phyloP scores from a whole-genome alignment of 164 flowering plant species.

The Vitis cinerea region DNA sequence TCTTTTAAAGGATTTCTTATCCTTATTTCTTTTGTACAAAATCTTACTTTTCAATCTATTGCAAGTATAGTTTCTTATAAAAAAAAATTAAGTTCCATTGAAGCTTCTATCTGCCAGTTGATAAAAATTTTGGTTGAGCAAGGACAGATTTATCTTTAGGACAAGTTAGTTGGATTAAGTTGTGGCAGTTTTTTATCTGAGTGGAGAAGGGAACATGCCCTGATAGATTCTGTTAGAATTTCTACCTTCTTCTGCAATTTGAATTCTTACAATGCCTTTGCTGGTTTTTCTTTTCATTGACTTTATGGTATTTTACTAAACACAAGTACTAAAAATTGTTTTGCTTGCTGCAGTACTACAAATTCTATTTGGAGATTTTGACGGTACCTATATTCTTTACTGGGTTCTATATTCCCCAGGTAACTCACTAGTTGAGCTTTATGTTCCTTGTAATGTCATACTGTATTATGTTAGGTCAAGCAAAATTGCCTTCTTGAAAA shows the following conservation, averaged over 20 bases:
- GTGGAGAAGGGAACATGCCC: background rate
- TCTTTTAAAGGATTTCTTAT: no score
- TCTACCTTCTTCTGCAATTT: background rate
- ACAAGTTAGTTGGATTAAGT: background rate
- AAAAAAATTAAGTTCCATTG: no score
- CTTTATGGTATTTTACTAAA: background rate
- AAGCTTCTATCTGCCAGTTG: background rate
- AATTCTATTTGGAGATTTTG: conserved; percentile 54
- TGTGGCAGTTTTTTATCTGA: background rate
- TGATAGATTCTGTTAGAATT: background rate
- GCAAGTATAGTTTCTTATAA: no score
- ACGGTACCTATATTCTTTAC: conserved; percentile 50
- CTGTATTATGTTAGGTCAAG: background rate
- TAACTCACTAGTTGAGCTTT: conserved; percentile 14
- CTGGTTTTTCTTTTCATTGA: background rate
- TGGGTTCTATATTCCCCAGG: conserved; percentile 73
- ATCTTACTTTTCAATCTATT: no score
- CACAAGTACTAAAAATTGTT: conserved; percentile 1
- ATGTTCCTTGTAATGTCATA: conserved; percentile 4
- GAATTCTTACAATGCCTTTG: background rate
- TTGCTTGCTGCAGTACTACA: conserved; percentile 63
- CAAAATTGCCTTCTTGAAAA: background rate
- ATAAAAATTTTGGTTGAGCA: background rate
- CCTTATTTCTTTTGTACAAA: no score
- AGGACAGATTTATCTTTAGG: background rate